Base-by-base conservation (phyloP, 371 early-diverging fungal species). In the Funneliformis caledonium region DNA sequence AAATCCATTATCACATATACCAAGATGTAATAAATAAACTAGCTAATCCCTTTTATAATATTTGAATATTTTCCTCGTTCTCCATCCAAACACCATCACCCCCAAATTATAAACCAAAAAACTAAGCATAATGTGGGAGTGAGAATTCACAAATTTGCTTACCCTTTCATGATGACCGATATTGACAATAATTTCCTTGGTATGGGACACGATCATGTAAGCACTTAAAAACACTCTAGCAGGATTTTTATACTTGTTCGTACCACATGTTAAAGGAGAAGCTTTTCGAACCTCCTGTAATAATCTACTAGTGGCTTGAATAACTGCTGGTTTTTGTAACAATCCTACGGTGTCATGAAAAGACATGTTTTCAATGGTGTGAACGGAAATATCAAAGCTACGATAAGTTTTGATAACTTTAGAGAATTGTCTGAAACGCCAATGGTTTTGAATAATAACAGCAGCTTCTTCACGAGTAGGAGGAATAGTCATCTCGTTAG, bases 151-250 rank as follows among this genome's bases (percentile, higher is more conserved):
- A 42, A 74, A n/a, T 42, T 22, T 22, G 43, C 80, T 60, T 85
- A 91, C 93, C 89, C 88, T 85, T 80, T 92, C 92, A 48, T 88
- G 86, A 10, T 60, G 72, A 0, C 87, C 90, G 61, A 85, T 78
- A n/a, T 84, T 74, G 11, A 87, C 85, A 82, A 93, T 87, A 33
- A 92, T 87, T 81, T 90, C 91, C 59, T 69, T 52, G 5, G 94
- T 90, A 77, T 93, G 90, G 52, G 89, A 89, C 61, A 89, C 86
- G 31, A 91, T 90, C 89, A 94, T 89, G 84, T 90, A 94, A 12
- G 92, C 88, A 73, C 88, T 90, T 75, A 94, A 83, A 37, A 93
- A 88, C 16, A 92, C 88, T 64, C 92, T 86, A 9, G 91, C 87
- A 43, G 87, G 84, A 78, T 89, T 89, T 76, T 86, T 86, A 78